Evolutionary conservation across 2,329 filamentous ascomycete species (phyloP).

Genomic region (Colletotrichum sp.): DNA sequence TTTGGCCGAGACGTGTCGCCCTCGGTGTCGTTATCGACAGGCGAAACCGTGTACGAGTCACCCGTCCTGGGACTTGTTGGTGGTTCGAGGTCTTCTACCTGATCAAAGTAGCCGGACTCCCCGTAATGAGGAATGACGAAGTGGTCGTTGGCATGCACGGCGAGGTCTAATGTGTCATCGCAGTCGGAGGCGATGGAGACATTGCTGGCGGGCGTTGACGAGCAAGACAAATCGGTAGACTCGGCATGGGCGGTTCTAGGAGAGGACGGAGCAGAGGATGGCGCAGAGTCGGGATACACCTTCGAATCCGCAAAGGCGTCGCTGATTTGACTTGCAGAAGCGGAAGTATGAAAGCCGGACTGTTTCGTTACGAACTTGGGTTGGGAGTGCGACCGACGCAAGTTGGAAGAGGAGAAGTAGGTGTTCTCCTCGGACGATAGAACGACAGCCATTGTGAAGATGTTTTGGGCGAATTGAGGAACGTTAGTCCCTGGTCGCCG

Average conservation of each 20-base stretch:
- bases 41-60: slow-evolving; percentile 58
- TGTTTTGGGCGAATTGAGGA: slow-evolving; percentile 10
- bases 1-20: slow-evolving; percentile 60
- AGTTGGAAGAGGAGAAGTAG: slow-evolving; percentile 58
- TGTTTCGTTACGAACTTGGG: slow-evolving; percentile 56
- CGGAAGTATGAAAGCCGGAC: slow-evolving; percentile 47
- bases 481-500: slow-evolving; percentile 15
- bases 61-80: slow-evolving; percentile 54
- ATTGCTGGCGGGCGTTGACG: slow-evolving; percentile 68
- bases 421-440: slow-evolving; percentile 61
- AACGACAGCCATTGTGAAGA: slow-evolving; percentile 57
- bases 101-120: slow-evolving; percentile 52
- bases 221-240: slow-evolving; percentile 61
- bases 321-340: slow-evolving; percentile 50
- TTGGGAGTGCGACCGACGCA: slow-evolving; percentile 67
- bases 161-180: slow-evolving; percentile 49
- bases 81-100: slow-evolving; percentile 53
- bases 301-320: slow-evolving; percentile 51
- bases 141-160: slow-evolving; percentile 53
- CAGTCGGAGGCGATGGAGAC: slow-evolving; percentile 65
- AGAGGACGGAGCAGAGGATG: slow-evolving; percentile 62
- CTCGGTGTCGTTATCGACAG: slow-evolving; percentile 58
- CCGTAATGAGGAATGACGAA: slow-evolving; percentile 52
- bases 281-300: slow-evolving; percentile 50
- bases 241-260: slow-evolving; percentile 57